Base-by-base conservation (phyloP, 192 early-diverging fungal genomes). In the Mortierella hygrophila region DNA sequence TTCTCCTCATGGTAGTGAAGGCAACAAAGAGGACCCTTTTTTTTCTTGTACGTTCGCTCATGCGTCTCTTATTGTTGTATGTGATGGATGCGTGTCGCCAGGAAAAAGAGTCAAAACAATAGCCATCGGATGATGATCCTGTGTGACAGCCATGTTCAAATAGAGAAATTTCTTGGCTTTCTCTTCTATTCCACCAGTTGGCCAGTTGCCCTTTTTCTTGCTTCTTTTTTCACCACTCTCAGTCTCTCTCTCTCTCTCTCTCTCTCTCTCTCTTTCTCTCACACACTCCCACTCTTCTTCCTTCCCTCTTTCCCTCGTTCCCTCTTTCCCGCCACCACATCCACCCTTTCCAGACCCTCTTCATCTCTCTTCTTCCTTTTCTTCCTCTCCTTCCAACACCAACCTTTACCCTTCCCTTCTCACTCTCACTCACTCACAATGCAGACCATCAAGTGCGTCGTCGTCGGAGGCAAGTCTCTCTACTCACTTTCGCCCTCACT, bases 371-470 rank as follows among this genome's bases (percentile, higher is more conserved):
- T 42, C 42, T 40, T 16, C 29, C 69, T n/a, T 49, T 41, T 70
- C 52, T n/a, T 47, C 57, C 68, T 37, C 29, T 68, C 35, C 65
- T 29, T 32, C 40, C 9, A 10, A 49, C 16, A 29, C 42, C 44
- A 47, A 63, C 40, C 21, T 37, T 21, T 54, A 52, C 68, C 44
- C 42, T 57, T 52, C 49, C 54, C 10, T 46, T 49, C 35, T 42
- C 60, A 8, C 42, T 63, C 41, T 23, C 55, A 6, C 32, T 65
- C 38, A 78, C 60, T 77, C 80, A 83, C 38, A 78, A 95, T 95
- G 95, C 95, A 95, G 82, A 95, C 94, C 60, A 95, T 96, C 78
- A 96, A 96, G 89, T 96, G 95, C 88, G 94, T 94, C 49, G 94
- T 95, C 70, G 94, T 95, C 29, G 94, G 94, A 77, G 82, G 82